Percentiles rank a stretch among this genome's conserved stretches.
phyloP scores from a whole-genome alignment of 345 rosid genomes.

The Balakata baccata region DNA sequence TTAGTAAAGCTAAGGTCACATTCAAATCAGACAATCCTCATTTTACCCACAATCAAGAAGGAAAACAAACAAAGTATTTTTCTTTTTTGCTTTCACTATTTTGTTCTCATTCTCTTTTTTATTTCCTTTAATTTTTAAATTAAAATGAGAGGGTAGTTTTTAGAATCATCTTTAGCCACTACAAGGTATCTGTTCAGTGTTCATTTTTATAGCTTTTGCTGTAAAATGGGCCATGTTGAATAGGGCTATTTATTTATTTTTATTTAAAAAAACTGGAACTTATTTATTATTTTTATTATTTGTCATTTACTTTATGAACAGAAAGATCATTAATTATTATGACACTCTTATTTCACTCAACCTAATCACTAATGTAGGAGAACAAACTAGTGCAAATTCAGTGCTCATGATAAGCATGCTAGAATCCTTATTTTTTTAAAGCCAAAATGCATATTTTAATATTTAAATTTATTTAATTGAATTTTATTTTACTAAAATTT shows the following conservation, averaged over 20 bases:
- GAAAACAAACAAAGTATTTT: not conserved
- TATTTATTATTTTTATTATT: not conserved
- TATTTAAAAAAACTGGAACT: not conserved
- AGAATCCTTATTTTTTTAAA: not conserved
- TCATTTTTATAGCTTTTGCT: not conserved
- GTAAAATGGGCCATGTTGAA: too few species aligned
- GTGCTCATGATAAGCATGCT: not conserved
- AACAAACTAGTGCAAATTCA: not conserved
- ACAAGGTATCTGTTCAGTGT: too few species aligned
- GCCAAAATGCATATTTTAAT: too few species aligned
- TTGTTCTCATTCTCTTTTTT: not conserved
- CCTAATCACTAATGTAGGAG: not conserved
- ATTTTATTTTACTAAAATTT: too few species aligned
- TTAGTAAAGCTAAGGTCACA: not conserved
- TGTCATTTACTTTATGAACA: not conserved
- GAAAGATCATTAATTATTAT: not conserved
- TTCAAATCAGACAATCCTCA: conserved; percentile 7
- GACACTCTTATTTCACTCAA: not conserved
- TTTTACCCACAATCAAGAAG: not conserved
- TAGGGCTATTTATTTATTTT: too few species aligned
- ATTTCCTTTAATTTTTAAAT: not conserved
- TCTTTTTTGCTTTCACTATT: conserved; percentile 7
- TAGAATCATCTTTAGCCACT: not conserved
- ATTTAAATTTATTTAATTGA: too few species aligned
- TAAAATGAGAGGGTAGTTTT: conserved; percentile 20